Evolutionary conservation across 2,329 filamentous ascomycete genomes (phyloP).

Genomic region (Ophiocordyceps camponoti-saundersi): DNA sequence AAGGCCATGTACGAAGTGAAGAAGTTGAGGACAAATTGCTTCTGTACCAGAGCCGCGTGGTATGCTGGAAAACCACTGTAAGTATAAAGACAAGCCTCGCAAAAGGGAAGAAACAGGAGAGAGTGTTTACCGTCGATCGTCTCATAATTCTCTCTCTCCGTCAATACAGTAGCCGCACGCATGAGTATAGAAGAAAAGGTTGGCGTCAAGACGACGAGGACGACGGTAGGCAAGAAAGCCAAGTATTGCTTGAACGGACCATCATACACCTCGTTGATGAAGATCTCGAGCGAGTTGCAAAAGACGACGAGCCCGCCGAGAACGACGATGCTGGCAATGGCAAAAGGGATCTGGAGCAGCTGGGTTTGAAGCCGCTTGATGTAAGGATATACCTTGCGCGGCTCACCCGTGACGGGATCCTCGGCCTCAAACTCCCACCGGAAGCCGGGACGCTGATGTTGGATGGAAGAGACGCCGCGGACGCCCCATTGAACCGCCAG

Average conservation of each 20-base stretch:
- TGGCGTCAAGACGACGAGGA: slow-evolving; percentile 70
- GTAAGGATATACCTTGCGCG: slow-evolving; percentile 57
- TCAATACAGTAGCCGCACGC: slow-evolving; percentile 58
- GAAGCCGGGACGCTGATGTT: slow-evolving; percentile 63
- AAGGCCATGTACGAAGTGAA: slow-evolving; percentile 88
- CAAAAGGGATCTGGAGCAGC: slow-evolving; percentile 71
- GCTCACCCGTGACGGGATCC: slow-evolving; percentile 71
- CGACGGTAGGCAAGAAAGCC: slow-evolving; percentile 71
- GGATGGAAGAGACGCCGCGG: slow-evolving; percentile 65
- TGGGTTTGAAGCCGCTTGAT: slow-evolving; percentile 62
- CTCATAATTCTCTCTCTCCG: slow-evolving; percentile 79
- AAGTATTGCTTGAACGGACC: slow-evolving; percentile 76
- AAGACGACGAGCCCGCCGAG: slow-evolving; percentile 70
- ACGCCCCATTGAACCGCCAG: slow-evolving; percentile 80
- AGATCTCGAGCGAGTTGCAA: slow-evolving; percentile 87
- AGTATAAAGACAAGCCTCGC: no score
- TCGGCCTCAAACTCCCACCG: slow-evolving; percentile 58
- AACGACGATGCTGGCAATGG: slow-evolving; percentile 50
- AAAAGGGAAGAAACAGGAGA: no score
- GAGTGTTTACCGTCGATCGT: slow-evolving; percentile 48
- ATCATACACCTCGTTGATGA: slow-evolving; percentile 84
- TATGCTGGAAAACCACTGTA: slow-evolving; percentile 33
- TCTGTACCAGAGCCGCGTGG: slow-evolving; percentile 70
- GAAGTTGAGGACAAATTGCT: slow-evolving; percentile 92
- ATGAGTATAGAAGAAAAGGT: slow-evolving; percentile 63